Conservation (phyloP, 2,329 filamentous ascomycete species). For the Colletotrichum costaricense region DNA sequence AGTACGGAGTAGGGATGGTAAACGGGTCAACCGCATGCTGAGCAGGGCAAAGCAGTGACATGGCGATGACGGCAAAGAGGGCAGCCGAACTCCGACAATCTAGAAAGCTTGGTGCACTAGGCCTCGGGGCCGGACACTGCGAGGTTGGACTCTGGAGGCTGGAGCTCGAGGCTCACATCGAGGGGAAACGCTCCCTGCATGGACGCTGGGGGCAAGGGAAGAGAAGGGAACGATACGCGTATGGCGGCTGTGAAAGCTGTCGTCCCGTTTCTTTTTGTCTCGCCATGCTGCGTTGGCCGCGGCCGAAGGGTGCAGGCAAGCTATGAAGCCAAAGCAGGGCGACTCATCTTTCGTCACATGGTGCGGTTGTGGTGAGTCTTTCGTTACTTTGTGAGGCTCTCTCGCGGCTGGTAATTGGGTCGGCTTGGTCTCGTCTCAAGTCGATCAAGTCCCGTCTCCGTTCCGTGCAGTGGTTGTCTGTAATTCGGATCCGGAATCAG, state of each 20-base stretch:
- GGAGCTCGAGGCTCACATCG: background rate
- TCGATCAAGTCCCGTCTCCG: background rate
- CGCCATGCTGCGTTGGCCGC: background rate
- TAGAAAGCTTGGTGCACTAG: background rate
- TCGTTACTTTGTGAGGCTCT: too few species aligned
- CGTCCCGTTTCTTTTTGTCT: background rate
- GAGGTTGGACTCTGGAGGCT: background rate
- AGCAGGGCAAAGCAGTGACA: background rate
- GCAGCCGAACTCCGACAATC: background rate
- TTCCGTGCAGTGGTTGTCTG: conserved; percentile 4
- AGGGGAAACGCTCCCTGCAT: conserved; percentile 32
- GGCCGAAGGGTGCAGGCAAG: background rate
- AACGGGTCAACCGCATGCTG: background rate
- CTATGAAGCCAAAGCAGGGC: background rate
- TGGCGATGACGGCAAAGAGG: background rate
- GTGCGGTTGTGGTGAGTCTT: background rate
- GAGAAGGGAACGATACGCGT: background rate
- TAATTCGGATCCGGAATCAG: conserved; percentile 15
- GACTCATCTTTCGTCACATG: background rate
- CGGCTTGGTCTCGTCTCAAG: background rate
- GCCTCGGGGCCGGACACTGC: background rate
- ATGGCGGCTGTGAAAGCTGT: background rate
- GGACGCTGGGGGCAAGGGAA: background rate
- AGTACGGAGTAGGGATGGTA: background rate
- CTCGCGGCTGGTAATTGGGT: background rate